Conservation (phyloP, 805 yeast genomes). For the Limtongia smithiae region DNA sequence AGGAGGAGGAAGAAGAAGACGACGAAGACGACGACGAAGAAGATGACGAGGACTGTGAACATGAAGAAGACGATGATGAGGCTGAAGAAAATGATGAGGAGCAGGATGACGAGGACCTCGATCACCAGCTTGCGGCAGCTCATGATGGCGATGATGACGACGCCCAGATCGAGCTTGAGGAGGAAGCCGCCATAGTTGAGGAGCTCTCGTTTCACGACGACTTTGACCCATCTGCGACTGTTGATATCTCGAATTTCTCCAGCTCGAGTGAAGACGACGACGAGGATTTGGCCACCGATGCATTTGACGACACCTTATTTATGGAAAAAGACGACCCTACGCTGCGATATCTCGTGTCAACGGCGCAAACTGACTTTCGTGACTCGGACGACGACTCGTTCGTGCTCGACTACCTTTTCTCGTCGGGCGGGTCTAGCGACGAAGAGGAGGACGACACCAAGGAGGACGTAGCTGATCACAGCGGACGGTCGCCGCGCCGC, state of each 20-base stretch:
- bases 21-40: conserved; percentile 15
- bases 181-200: conserved; percentile 33
- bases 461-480: no score
- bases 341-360: conserved; percentile 29
- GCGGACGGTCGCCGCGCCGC: conserved; percentile 14
- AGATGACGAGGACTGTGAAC: conserved; percentile 28
- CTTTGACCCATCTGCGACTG: conserved; percentile 4
- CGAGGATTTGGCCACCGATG: conserved; percentile 27
- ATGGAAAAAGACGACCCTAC: conserved; percentile 30
- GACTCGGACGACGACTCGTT: conserved; percentile 60
- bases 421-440: conserved; percentile 40
- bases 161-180: conserved; percentile 36
- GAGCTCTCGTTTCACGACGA: conserved; percentile 21
- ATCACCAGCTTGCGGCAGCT: neutral
- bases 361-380: conserved; percentile 31
- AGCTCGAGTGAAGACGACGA: conserved; percentile 33
- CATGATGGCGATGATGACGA: conserved; percentile 40
- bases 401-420: conserved; percentile 70
- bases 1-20: conserved; percentile 12
- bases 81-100: conserved; percentile 51
- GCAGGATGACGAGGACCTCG: conserved; percentile 28
- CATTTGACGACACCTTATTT: conserved; percentile 31
- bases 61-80: conserved; percentile 46
- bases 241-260: conserved; percentile 29
- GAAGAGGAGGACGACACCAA: conserved; percentile 26